A percentile compares a stretch with the other conserved stretches of the same genome.
Evolutionary conservation across 176 grass and related monocot species (phyloP).

Genomic region (Eremochloa ophiuroides): DNA sequence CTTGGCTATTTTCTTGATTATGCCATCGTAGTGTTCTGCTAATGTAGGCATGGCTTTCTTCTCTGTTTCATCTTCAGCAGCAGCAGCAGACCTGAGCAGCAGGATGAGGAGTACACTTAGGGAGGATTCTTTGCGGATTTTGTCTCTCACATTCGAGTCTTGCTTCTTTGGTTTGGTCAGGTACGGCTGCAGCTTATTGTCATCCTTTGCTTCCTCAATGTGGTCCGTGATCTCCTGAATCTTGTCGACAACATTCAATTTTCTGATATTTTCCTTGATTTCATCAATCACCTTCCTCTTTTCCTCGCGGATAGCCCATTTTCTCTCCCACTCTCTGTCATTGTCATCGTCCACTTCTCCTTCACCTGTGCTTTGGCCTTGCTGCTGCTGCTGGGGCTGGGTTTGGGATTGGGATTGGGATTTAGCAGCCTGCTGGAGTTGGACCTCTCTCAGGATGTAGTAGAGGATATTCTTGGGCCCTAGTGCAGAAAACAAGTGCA

Average conservation of each 20-base stretch:
- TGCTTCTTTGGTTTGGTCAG: not conserved
- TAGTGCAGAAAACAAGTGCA: accelerated
- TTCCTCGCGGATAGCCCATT: not conserved
- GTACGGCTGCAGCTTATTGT: not conserved
- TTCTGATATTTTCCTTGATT: not conserved
- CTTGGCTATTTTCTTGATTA: not conserved
- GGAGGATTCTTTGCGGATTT: not conserved
- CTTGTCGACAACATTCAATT: not conserved
- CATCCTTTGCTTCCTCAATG: not conserved
- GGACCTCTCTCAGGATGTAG: constrained; percentile 24
- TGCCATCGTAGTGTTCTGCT: not conserved
- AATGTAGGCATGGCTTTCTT: not conserved
- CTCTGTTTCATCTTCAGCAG: not conserved
- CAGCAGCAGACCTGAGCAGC: not conserved
- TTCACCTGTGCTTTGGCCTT: no score
- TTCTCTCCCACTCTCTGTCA: no score
- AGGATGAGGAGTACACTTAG: not conserved
- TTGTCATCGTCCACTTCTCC: no score
- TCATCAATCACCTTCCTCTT: not conserved
- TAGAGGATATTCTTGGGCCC: constrained; percentile 1
- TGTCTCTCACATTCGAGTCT: not conserved
- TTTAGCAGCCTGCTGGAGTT: no score
- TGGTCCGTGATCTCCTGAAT: not conserved
- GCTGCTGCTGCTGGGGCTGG: not conserved
- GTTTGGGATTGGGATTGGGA: no score